phyloP scores from a whole-genome alignment of 257 asterid genomes.

The Catharanthus roseus region DNA sequence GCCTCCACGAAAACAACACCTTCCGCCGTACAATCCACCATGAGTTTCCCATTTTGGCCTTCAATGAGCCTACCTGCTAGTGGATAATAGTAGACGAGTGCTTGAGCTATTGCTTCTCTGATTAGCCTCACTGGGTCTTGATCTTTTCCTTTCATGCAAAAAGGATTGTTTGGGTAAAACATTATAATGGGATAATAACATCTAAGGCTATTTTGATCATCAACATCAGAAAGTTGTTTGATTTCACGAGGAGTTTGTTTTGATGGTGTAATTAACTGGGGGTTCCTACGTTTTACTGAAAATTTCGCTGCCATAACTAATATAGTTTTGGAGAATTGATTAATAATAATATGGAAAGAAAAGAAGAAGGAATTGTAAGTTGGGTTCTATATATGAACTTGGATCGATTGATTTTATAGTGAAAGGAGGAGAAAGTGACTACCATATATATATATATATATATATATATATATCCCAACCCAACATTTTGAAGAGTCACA shows the following conservation, averaged over 20 bases:
- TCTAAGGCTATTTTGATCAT: conserved; percentile 12
- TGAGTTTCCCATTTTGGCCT: conserved; percentile 39
- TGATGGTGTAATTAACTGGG: neutral
- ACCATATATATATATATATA: too few relatives aligned
- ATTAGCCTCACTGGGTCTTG: conserved; percentile 21
- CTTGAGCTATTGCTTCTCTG: conserved; percentile 19
- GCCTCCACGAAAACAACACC: conserved; percentile 25
- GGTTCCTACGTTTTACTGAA: neutral
- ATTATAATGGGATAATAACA: conserved; percentile 9
- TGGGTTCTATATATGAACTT: too few relatives aligned
- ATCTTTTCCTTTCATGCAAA: conserved; percentile 10
- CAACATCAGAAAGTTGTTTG: conserved; percentile 14
- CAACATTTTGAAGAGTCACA: too few relatives aligned
- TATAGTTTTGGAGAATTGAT: too few relatives aligned
- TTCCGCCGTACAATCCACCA: conserved; percentile 32
- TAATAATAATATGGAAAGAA: too few relatives aligned
- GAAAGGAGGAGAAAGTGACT: too few relatives aligned
- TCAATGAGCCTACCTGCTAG: conserved; percentile 21
- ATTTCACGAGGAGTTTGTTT: conserved; percentile 14
- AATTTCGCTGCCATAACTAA: neutral
- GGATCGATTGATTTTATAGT: too few relatives aligned
- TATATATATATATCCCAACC: too few relatives aligned
- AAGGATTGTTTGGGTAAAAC: neutral
- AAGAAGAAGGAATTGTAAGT: too few relatives aligned
- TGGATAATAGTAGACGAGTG: conserved; percentile 26